Conservation (phyloP, 345 rosid species). For the Ceriops zippeliana region DNA sequence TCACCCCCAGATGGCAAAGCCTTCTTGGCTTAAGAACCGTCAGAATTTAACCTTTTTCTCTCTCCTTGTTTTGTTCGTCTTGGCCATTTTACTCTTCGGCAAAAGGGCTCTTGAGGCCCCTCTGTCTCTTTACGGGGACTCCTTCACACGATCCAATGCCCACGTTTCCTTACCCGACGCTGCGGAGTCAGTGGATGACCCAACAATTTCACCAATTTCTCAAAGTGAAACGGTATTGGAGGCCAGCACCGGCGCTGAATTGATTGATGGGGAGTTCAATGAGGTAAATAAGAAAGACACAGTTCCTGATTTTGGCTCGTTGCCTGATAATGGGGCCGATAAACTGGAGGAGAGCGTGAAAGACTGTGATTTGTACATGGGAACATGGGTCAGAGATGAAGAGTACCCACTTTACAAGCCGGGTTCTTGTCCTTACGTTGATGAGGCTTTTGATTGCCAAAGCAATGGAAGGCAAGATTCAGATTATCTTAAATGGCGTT, state of each 20-base stretch:
- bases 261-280: constrained; percentile 4
- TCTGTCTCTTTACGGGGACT: constrained; percentile 36
- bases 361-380: constrained; percentile 67
- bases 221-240: constrained; percentile 1
- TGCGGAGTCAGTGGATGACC: background rate
- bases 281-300: constrained; percentile 14
- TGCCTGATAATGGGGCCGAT: background rate
- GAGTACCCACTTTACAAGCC: constrained; percentile 66
- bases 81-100: constrained; percentile 47
- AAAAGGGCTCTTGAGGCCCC: constrained; percentile 48
- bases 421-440: constrained; percentile 86
- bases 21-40: constrained; percentile 25
- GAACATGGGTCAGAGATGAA: constrained; percentile 74
- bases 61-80: constrained; percentile 46
- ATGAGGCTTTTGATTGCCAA: constrained; percentile 87
- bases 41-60: constrained; percentile 29
- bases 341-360: constrained; percentile 25
- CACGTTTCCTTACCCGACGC: constrained; percentile 22
- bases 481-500: constrained; percentile 68
- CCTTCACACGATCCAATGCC: constrained; percentile 25
- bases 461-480: constrained; percentile 71
- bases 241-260: background rate
- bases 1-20: constrained; percentile 39
- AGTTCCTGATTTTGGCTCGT: constrained; percentile 9
- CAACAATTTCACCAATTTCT: constrained; percentile 7